Evolutionary conservation across 495 filamentous ascomycete species (phyloP), one percentile per base, ranked within the genome.

Genomic region (Daldinia vernicosa): DNA sequence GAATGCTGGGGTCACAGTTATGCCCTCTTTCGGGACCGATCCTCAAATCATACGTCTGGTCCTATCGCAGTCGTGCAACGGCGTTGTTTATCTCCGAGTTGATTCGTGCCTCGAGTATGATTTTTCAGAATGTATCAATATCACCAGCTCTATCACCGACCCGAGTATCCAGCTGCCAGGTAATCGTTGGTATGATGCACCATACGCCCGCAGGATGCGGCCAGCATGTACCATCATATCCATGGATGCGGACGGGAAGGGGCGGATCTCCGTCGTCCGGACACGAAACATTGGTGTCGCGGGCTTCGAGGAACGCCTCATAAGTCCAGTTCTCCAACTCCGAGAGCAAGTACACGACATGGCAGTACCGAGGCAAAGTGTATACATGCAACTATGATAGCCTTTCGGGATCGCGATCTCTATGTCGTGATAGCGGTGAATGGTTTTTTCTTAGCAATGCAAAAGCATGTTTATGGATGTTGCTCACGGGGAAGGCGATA

Each of bases 151-250:
- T 11, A 80, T 90, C 33, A 84, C 90, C 54, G 26, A 84, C 50
- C 67, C 90, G 61, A 80, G 88, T 72, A 76, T 90, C 30, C 89
- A 89, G 79, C 82, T 87, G 8, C 85, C 88, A 81, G 86, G 83
- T 17, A 84, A 83, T 9, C 89, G 87, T 68, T 86, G 87, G 1
- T 89, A 80, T 69, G 86, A 84, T 12, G 86, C 89, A 3, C 87
- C 88, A 0, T 71, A 86, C 8, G 66, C 55, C 67, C 78, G 22
- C 55, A 71, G 35, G 39, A 75, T 9, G 32, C 24, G 60, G 5
- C 60, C 63, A 27, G 53, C 28, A 30, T 24, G 27, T 43, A 72
- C 72, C 0, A 22, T 65, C 72, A n/a, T 70, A 56, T 17, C 67
- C 6, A 14, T 35, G 12, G 33, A 35, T 35, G 55, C 11, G 51